A percentile compares a stretch with the other conserved stretches of the same genome.
Evolutionary conservation across 768 basidiomycete species (phyloP).

Genomic region (Lactarius sanguifluus): DNA sequence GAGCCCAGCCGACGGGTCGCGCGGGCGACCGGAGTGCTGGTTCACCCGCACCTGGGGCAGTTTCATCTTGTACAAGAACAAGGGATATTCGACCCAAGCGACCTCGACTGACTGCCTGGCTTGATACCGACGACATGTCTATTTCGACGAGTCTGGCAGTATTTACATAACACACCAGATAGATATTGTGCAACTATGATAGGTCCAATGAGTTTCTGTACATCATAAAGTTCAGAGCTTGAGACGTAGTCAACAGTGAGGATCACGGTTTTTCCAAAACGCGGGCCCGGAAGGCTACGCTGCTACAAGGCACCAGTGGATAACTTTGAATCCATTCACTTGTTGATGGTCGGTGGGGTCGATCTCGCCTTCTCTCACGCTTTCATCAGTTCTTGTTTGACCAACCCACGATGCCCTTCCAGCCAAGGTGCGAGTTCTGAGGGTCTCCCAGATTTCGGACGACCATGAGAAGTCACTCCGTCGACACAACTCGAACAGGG

Average conservation of each 20-base stretch:
- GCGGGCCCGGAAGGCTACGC: background rate
- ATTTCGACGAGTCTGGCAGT: background rate
- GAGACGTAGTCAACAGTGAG: background rate
- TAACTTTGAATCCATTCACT: background rate
- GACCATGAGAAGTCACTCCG: background rate
- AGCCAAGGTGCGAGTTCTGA: background rate
- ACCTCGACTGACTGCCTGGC: too few relatives aligned
- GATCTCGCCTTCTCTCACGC: background rate
- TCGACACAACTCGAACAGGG: background rate
- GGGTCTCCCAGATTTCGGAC: background rate
- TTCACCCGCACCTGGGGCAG: too few relatives aligned
- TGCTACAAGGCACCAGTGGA: background rate
- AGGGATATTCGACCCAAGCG: too few relatives aligned
- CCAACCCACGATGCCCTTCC: background rate
- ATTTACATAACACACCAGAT: background rate
- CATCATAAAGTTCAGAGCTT: background rate
- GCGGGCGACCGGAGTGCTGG: too few relatives aligned
- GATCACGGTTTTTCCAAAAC: background rate
- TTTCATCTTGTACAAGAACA: too few relatives aligned
- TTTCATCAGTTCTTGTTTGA: background rate
- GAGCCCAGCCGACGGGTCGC: conserved; percentile 18
- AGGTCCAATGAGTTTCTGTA: background rate
- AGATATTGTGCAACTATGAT: too few relatives aligned
- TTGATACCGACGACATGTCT: conserved; percentile 14
- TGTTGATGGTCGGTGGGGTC: background rate